Base-by-base conservation (phyloP, 2,329 filamentous ascomycete species). In the Lecanicillium sp. region DNA sequence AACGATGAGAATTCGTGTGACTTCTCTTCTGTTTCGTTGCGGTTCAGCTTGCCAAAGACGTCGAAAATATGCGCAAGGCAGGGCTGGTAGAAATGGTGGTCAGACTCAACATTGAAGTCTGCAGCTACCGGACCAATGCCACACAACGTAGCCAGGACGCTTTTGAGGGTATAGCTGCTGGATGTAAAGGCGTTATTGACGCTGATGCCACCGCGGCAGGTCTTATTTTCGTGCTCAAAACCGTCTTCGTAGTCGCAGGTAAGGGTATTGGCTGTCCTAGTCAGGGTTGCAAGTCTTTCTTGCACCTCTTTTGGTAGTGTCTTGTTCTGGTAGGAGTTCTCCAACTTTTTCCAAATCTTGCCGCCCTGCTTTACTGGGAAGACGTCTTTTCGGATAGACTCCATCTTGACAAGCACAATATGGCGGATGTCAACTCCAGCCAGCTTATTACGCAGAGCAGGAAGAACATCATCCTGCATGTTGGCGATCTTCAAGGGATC, bases 161-260 rank as follows among this genome's bases (percentile, higher is more conserved):
- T 67, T 48, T 69, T 69, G 20, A 67, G 51, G 0, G 66, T 69
- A 27, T 67, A 68, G 0, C 65, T 68, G 5, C 57, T 54, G 0
- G 63, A 53, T 0, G 66, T 68, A 29, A 60, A 60, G 2, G 59
- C 65, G 19, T 60, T 62, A 12, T 59, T 65, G 36, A 59, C 59
- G 17, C 53, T 65, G 38, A 69, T 52, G 11, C 66, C 66, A 20
- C 66, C 65, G 0, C 57, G 49, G 20, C 44, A 47, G 6, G 37
- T 43, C 1, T 45, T 31, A 13, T 36, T 39, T 7, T 20, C 7
- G 18, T 56, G 53, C 2, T 33, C 30, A 5, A 43, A 39, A 5
- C 58, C 56, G 33, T 62, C 59, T 3, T 60, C 46, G 15, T 58
- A 58, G 18, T 62, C 59, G 3, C 59, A 59, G 1, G 59, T 62